phyloP scores from a whole-genome alignment of 2,329 filamentous ascomycete species.

The Diplodia mutila region DNA sequence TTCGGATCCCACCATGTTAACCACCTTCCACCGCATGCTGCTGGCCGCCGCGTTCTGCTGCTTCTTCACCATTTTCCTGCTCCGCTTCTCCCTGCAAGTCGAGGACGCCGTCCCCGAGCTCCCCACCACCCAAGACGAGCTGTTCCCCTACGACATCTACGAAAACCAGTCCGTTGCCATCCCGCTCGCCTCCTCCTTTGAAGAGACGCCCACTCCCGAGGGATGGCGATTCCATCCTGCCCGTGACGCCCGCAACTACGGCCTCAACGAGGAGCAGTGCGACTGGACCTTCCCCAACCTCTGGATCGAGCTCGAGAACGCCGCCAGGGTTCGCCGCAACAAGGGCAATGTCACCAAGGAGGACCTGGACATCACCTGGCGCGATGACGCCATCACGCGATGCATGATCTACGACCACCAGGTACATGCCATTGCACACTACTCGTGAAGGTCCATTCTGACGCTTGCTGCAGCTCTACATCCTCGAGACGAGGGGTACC shows the following conservation, averaged over 20 bases:
- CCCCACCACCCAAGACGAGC: not conserved
- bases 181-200: constrained; percentile 17
- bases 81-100: constrained; percentile 19
- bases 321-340: constrained; percentile 27
- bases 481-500: constrained; percentile 36
- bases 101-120: constrained; percentile 12
- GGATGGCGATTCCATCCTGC: constrained; percentile 23
- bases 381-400: constrained; percentile 30
- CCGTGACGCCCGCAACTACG: constrained; percentile 24
- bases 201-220: constrained; percentile 1
- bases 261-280: constrained; percentile 25
- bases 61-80: constrained; percentile 18
- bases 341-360: constrained; percentile 29
- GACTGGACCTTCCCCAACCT: constrained; percentile 30
- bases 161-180: constrained; percentile 14
- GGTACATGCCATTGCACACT: constrained; percentile 23
- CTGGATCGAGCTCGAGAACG: constrained; percentile 34
- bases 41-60: constrained; percentile 10
- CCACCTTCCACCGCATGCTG: constrained; percentile 23
- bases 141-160: constrained; percentile 1
- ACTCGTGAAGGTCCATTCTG: not conserved
- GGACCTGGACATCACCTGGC: constrained; percentile 34
- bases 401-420: constrained; percentile 39
- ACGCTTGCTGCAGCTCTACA: constrained; percentile 36
- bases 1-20: constrained; percentile 6